Conservation (phyloP, 805 yeast genomes). For the Saturnispora mendoncae region DNA sequence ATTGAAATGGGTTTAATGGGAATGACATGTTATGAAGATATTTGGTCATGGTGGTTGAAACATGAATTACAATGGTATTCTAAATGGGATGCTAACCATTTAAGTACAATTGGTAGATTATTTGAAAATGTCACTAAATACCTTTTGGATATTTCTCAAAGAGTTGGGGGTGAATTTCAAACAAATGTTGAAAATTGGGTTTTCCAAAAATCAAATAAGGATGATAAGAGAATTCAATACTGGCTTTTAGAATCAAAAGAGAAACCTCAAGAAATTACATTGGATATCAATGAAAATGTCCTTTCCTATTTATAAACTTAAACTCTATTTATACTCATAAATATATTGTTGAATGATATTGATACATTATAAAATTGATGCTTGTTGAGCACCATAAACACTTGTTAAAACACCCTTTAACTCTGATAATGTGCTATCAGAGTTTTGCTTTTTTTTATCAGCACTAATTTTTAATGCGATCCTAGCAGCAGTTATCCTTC, state of each 20-base stretch:
- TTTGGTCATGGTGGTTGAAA: constrained; percentile 43
- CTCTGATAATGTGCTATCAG: constrained; percentile 27
- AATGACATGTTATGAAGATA: constrained; percentile 22
- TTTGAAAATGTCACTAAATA: constrained; percentile 37
- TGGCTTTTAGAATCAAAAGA: constrained; percentile 17
- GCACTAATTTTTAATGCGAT: constrained; percentile 22
- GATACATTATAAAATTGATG: constrained; percentile 15
- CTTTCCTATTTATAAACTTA: neutral
- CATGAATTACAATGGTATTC: constrained; percentile 6
- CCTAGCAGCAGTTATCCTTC: constrained; percentile 27
- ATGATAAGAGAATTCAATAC: constrained; percentile 15
- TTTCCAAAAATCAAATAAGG: constrained; percentile 17
- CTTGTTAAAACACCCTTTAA: constrained; percentile 47
- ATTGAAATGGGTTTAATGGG: constrained; percentile 48
- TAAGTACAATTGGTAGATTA: constrained; percentile 24
- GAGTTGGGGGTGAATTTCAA: constrained; percentile 9
- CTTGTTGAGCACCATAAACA: constrained; percentile 35
- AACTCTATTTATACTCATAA: too few species aligned
- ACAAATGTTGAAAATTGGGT: constrained; percentile 18
- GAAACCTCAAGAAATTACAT: constrained; percentile 15
- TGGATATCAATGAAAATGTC: constrained; percentile 5
- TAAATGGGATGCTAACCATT: constrained; percentile 9
- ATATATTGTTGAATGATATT: too few species aligned
- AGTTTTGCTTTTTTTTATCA: constrained; percentile 16
- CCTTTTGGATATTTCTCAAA: constrained; percentile 27